A percentile compares a stretch with the other conserved stretches of the same genome.
Conservation (phyloP, 2,329 filamentous ascomycete genomes). For the Chrysoporthe puriensis region DNA sequence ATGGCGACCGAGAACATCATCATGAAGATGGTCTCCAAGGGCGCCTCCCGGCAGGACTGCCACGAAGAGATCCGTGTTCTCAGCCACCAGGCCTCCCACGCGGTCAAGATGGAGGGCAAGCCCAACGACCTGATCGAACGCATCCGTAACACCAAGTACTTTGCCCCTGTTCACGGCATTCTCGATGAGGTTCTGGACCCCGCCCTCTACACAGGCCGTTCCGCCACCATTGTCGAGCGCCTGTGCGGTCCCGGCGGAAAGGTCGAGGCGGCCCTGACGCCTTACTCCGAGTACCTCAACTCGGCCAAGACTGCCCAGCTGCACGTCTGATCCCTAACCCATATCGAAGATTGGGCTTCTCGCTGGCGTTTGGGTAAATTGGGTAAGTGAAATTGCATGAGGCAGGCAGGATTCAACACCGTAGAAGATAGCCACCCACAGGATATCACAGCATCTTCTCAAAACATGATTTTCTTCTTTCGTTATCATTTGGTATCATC, state of each 20-base stretch:
- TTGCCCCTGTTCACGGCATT: no score
- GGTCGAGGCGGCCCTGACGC: constrained; percentile 44
- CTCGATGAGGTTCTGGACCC: no score
- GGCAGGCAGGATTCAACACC: neutral
- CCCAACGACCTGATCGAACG: no score
- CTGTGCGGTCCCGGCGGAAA: constrained; percentile 46
- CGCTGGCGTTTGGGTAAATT: constrained; percentile 7
- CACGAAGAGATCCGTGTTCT: constrained; percentile 88
- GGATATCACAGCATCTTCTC: neutral
- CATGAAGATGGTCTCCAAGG: constrained; percentile 75
- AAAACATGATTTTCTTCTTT: neutral
- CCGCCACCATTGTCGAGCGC: constrained; percentile 49
- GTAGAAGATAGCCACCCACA: neutral
- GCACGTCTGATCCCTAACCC: constrained; percentile 36
- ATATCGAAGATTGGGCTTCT: constrained; percentile 13
- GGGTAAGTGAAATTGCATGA: neutral
- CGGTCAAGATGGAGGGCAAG: constrained; percentile 49
- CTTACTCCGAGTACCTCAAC: constrained; percentile 43
- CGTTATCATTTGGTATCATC: no score
- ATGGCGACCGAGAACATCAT: constrained; percentile 76
- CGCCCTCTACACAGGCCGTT: constrained; percentile 43
- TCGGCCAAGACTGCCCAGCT: constrained; percentile 42
- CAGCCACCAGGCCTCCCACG: constrained; percentile 72
- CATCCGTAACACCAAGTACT: no score
- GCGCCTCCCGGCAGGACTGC: constrained; percentile 75